These are phyloP conservation scores for Pleurotus sapidus DNA, from an alignment of 768 basidiomycete species.

Conservation along the genomic window DNA sequence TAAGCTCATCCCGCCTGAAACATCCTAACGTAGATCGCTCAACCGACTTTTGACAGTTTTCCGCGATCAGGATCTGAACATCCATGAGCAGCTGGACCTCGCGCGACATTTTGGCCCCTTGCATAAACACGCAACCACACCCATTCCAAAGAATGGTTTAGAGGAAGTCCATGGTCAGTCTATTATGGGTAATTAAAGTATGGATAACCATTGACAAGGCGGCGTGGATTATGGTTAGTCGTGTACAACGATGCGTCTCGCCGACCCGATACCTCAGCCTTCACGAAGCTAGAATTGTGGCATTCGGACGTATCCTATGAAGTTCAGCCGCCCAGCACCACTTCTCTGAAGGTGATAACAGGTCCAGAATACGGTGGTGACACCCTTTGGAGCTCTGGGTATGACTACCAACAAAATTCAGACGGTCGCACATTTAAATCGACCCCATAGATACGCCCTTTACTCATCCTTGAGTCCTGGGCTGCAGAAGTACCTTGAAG, in stretches of 20 bases:
- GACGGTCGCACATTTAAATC: background rate
- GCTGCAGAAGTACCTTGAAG: constrained; percentile 75
- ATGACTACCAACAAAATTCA: constrained; percentile 15
- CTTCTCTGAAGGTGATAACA: constrained; percentile 73
- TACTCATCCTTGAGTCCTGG: constrained; percentile 78
- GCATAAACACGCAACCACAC: constrained; percentile 83
- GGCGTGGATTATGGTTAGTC: constrained; percentile 33
- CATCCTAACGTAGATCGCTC: background rate
- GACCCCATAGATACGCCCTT: constrained; percentile 59
- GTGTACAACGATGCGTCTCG: constrained; percentile 68
- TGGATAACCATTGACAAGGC: constrained; percentile 6
- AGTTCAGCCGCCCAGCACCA: constrained; percentile 75
- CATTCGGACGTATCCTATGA: constrained; percentile 86
- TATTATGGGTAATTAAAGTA: background rate
- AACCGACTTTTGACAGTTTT: constrained; percentile 46
- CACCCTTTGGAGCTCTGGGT: constrained; percentile 81
- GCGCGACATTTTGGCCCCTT: constrained; percentile 70
- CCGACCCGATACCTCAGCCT: constrained; percentile 61
- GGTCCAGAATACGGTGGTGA: constrained; percentile 74
- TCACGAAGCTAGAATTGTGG: constrained; percentile 75
- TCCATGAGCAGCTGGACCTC: constrained; percentile 70
- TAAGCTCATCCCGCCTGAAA: constrained; percentile 27
- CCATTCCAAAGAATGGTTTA: constrained; percentile 69
- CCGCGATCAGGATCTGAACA: constrained; percentile 68
- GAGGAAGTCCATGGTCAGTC: constrained; percentile 71